Evolutionary conservation across 805 yeast genomes (phyloP).

Genomic region (Saturnispora saitoi): DNA sequence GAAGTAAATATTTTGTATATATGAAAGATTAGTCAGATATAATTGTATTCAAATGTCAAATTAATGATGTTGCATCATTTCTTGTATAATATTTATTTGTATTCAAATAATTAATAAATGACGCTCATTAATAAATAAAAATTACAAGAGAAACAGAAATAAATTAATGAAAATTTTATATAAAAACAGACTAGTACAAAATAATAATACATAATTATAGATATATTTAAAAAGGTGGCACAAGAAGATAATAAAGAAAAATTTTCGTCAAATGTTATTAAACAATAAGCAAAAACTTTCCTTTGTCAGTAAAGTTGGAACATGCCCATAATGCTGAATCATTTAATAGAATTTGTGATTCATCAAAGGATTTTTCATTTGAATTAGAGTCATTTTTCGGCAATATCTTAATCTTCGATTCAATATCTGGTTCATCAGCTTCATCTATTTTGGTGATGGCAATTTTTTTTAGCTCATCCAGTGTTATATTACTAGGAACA

Average conservation of each 20-base stretch:
- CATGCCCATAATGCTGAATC: conserved; percentile 23
- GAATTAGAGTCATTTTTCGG: conserved; percentile 24
- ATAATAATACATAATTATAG: conserved; percentile 1
- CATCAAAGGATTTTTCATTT: conserved; percentile 17
- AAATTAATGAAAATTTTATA: neutral
- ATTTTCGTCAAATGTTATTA: neutral
- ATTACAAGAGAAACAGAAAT: neutral
- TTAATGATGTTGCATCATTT: no score
- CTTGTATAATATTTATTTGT: neutral
- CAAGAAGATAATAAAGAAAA: neutral
- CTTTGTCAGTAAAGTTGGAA: conserved; percentile 26
- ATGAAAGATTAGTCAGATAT: no score
- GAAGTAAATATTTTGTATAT: neutral
- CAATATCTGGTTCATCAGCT: conserved; percentile 19
- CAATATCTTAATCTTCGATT: conserved; percentile 18
- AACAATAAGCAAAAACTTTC: conserved; percentile 26
- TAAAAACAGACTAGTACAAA: neutral
- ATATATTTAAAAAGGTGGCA: neutral
- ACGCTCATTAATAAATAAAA: neutral
- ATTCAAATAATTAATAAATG: neutral
- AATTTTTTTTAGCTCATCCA: conserved; percentile 20
- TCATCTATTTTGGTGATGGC: conserved; percentile 28
- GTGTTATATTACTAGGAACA: conserved; percentile 20
- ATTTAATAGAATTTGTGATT: conserved; percentile 15
- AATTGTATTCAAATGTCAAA: no score